Base-by-base conservation (phyloP, 257 asterid genomes). In the Scutellaria galericulata region DNA sequence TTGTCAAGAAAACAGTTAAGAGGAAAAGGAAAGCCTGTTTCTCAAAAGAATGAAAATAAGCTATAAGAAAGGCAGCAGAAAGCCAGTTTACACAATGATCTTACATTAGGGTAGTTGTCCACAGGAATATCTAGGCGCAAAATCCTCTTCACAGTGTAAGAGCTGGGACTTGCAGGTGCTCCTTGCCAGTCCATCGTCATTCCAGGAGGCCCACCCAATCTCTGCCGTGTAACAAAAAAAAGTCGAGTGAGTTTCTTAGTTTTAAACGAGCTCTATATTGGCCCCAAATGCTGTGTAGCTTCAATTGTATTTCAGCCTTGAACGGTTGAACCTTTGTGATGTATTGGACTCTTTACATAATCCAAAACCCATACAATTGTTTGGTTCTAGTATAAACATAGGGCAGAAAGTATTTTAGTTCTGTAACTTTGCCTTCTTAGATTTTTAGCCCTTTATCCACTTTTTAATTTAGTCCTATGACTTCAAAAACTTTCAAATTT, bases 131-230 rank as follows among this genome's bases (percentile, higher is more conserved):
- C 99, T 66, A 95, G 81, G 74, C 97, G 98, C 92, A 95, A 76
- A 64, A 95, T 87, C 78, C 90, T 88, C 75, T 92, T 95, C 63
- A 92, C 94, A 3, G 99, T 92, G 78, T 80, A 88, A 42, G 99
- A 83, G 79, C 96, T 95, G 61, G 98, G 99, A 80, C 99, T 95
- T 68, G 99, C 97, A 6, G 99, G 99, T 48, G 99, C 96, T 62
- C 98, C 98, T 86, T 88, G 99, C 99, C 99, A 95, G 80, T 90
- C 97, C 99, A 95, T 95, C 14, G 93, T 78, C 99, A 91, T 95
- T 73, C 98, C 98, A 78, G 88, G 89, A 71, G 92, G 95, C 61
- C 92, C 94, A 71, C 84, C 78, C 78, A 91, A 63, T 85, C 98
- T 87, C 99, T 95, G 97, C 50, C 55, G 52, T 47, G 58, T 8